Percentiles rank a stretch among this genome's conserved stretches.
Evolutionary conservation across 2,329 filamentous ascomycete genomes (phyloP).

Genomic region (Paecilomyces sp.): DNA sequence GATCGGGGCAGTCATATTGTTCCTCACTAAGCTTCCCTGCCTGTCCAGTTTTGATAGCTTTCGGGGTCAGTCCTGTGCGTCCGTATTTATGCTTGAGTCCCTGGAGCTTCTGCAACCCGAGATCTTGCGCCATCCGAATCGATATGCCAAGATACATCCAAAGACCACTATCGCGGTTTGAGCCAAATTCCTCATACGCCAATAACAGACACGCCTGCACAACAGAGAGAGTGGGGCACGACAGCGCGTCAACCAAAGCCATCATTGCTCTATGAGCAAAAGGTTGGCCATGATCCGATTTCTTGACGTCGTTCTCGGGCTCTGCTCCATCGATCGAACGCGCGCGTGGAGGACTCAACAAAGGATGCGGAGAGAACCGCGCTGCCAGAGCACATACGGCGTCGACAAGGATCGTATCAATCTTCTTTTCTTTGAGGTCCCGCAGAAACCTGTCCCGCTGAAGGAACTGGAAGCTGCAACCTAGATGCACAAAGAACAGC

Average conservation of each 20-base stretch:
- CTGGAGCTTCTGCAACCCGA: constrained; percentile 75
- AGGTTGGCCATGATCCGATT: constrained; percentile 65
- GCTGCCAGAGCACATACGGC: constrained; percentile 77
- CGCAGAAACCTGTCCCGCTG: constrained; percentile 64
- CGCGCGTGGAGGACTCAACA: constrained; percentile 45
- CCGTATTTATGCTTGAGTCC: constrained; percentile 57
- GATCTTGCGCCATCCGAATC: constrained; percentile 72
- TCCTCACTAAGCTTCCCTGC: constrained; percentile 37
- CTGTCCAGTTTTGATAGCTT: constrained; percentile 42
- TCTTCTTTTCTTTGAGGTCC: constrained; percentile 71
- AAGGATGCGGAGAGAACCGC: constrained; percentile 61
- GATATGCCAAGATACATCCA: constrained; percentile 92
- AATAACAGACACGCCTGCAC: constrained; percentile 78
- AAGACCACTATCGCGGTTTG: constrained; percentile 77
- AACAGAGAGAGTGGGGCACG: constrained; percentile 73
- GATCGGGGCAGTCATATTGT: constrained; percentile 37
- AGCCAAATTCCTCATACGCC: constrained; percentile 84
- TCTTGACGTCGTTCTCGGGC: constrained; percentile 21
- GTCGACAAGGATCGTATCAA: constrained; percentile 80
- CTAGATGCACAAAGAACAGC: constrained; percentile 73
- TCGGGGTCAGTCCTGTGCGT: constrained; percentile 49
- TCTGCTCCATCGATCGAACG: constrained; percentile 40
- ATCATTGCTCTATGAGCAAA: constrained; percentile 78
- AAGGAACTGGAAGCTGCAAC: constrained; percentile 80
- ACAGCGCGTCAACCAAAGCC: constrained; percentile 75